Conservation (phyloP, 345 rosid genomes). For the Moricandia moricandioides region DNA sequence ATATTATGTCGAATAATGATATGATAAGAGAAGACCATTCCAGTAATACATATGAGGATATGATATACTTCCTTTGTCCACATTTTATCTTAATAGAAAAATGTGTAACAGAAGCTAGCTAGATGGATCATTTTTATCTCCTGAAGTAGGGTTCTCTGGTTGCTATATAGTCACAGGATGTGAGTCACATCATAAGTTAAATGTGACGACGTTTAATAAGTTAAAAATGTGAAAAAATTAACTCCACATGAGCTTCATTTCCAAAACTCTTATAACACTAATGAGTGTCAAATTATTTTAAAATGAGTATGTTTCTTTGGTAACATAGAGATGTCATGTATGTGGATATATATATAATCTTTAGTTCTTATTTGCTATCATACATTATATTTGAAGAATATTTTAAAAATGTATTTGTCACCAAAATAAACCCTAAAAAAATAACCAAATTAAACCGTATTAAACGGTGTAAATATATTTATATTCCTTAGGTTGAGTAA, state of each 20-base stretch:
- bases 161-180: neutral
- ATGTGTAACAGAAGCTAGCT: neutral
- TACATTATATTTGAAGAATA: no score
- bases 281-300: neutral
- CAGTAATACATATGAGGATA: neutral
- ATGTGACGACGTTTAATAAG: neutral
- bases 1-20: neutral
- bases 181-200: no score
- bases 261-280: neutral
- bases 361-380: no score
- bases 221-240: neutral
- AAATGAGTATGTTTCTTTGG: neutral
- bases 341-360: neutral
- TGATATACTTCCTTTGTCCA: neutral
- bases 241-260: neutral
- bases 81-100: no score
- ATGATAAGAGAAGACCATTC: constrained; percentile 1
- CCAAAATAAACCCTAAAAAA: no score
- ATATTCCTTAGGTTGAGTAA: no score
- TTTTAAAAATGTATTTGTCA: no score
- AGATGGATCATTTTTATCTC: neutral
- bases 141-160: neutral
- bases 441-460: no score
- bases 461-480: no score
- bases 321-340: neutral